These are phyloP conservation scores for Aspergillus ibericus DNA, from an alignment of 2,329 filamentous ascomycete genomes.

Conservation along the genomic window DNA sequence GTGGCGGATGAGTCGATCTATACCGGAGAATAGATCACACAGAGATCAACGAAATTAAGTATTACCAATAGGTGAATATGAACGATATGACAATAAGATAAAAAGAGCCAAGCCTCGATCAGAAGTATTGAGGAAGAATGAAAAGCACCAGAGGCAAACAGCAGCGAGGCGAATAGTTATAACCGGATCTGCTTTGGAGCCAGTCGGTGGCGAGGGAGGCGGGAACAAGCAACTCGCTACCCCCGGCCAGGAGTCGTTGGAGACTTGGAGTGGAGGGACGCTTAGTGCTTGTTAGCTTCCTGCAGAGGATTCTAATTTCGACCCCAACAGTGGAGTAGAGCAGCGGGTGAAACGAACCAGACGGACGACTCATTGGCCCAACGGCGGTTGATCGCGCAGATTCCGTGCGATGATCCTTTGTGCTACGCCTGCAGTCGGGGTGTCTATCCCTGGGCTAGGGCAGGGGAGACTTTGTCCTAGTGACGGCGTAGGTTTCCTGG, in stretches of 20 bases:
- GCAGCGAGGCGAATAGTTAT: constrained; percentile 9
- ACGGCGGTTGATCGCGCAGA: background rate
- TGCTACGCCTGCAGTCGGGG: background rate
- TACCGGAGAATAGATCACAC: too few relatives aligned
- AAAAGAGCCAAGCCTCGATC: background rate
- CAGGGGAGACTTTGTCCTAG: too few relatives aligned
- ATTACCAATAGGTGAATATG: background rate
- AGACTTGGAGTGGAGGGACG: background rate
- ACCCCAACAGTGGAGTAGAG: constrained; percentile 7
- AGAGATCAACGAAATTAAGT: background rate
- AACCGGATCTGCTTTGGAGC: constrained; percentile 3
- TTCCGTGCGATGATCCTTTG: background rate
- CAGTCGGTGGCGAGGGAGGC: background rate
- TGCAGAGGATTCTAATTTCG: background rate
- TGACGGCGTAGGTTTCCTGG: too few relatives aligned
- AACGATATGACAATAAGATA: background rate
- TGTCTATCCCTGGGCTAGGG: too few relatives aligned
- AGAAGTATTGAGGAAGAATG: background rate
- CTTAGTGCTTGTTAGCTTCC: background rate
- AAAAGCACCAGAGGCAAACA: constrained; percentile 2
- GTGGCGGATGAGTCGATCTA: background rate
- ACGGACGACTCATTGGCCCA: background rate
- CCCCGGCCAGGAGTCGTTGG: background rate
- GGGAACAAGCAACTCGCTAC: background rate
- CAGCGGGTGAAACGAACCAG: constrained; percentile 4